Evolutionary conservation across 2,329 filamentous ascomycete species (phyloP).

Genomic region (Meredithiella fracta): DNA sequence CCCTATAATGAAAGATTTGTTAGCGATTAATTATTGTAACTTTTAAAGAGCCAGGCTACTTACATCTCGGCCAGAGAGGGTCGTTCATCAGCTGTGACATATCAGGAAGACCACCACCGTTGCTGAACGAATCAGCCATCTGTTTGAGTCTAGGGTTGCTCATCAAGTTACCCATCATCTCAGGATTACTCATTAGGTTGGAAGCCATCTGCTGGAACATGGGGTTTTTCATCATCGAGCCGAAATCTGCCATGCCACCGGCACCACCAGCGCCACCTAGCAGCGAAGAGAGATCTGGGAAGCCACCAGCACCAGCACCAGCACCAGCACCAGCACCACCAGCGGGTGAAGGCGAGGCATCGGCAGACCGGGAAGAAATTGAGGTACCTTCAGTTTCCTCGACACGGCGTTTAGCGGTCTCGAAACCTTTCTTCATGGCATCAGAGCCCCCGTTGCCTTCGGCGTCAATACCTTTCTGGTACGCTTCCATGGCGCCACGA

Average conservation of each 20-base stretch:
- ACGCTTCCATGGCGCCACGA: constrained; percentile 85
- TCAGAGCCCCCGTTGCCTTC: constrained; percentile 91
- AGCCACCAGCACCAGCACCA: constrained; percentile 31
- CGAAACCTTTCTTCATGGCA: constrained; percentile 91
- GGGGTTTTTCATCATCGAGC: constrained; percentile 84
- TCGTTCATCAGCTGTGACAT: constrained; percentile 76
- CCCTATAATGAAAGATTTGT: constrained; percentile 21
- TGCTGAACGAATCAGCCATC: constrained; percentile 67
- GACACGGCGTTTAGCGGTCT: constrained; percentile 78
- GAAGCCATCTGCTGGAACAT: constrained; percentile 97
- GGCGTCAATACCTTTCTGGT: constrained; percentile 78
- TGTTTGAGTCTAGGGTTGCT: constrained; percentile 76
- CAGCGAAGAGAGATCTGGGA: constrained; percentile 64
- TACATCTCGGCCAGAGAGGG: constrained; percentile 85
- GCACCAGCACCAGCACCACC: constrained; percentile 20
- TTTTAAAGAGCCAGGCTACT: too few relatives aligned
- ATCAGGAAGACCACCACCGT: constrained; percentile 72
- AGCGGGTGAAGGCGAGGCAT: constrained; percentile 16
- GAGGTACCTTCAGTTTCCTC: constrained; percentile 54
- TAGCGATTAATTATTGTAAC: neutral
- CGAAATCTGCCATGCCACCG: constrained; percentile 76
- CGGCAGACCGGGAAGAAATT: constrained; percentile 22
- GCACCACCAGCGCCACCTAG: constrained; percentile 46
- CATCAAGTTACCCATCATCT: constrained; percentile 93
- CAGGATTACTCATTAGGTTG: constrained; percentile 91